Evolutionary conservation across 495 filamentous ascomycete genomes (phyloP), one percentile per base, ranked within the genome.

Genomic region (Annulohypoxylon stygium): DNA sequence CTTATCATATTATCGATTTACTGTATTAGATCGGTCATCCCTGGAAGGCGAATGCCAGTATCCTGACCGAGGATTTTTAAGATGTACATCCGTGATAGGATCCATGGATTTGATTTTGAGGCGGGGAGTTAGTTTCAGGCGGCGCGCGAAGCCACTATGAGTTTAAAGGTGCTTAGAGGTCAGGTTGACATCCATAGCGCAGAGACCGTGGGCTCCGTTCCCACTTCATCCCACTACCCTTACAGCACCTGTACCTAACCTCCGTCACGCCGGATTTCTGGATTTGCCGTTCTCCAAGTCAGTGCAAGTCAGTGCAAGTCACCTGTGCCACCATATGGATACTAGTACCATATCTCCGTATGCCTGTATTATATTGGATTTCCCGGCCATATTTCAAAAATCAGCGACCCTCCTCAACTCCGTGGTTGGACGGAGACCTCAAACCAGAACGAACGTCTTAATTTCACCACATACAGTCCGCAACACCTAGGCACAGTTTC

Each of bases 121-220:
- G 58, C 58, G 64, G 59, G 64, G 63, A 58, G 72, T 67, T 70
- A 58, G 72, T 67, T 70, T 75, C 67, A 75, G 67, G 50, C 58
- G 58, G 67, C 43, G 67, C 43, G 67, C 72, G 30, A 68, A 75
- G 67, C 67, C 72, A 75, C 72, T 67, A 45, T 60, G 53, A 70
- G 25, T 43, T 50, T 37, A 50, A 34, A 20, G 30, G 30, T 30
- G 30, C 30, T 30, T 30, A 30, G 20, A 54, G 50, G 50, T 54
- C 50, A 26, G 25, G 20, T 50, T 50, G 14, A 45, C 41, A 45
- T 45, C 41, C 41, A 45, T n/a, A 20, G 48, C 30, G 30, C 30
- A 30, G 30, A 30, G 30, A 6, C 30, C 30, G 30, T 30, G 30
- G 30, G 30, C 30, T 30, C 30, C 30, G 30, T 30, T 30, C 30